These are phyloP conservation scores for Sporothrix globosa DNA, from an alignment of 2,329 filamentous ascomycete genomes.

Conservation along the genomic window DNA sequence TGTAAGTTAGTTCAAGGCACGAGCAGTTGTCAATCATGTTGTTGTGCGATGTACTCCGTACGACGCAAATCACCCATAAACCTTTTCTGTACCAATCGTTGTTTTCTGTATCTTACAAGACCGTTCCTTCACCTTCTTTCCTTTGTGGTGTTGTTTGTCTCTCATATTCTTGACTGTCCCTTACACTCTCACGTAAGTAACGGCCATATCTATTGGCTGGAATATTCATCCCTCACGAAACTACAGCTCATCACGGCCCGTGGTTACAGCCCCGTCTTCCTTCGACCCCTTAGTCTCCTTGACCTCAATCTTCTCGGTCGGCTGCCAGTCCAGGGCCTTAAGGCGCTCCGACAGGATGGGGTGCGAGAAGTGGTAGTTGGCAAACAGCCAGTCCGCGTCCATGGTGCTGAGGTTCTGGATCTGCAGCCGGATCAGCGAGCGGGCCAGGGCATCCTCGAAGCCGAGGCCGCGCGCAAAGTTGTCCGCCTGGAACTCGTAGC, in stretches of 20 bases:
- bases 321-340: slow-evolving; percentile 85
- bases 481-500: slow-evolving; percentile 96
- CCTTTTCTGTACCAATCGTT: not conserved
- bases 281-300: slow-evolving; percentile 49
- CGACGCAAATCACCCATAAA: not conserved
- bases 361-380: slow-evolving; percentile 97
- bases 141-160: not conserved
- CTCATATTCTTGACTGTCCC: not conserved
- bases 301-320: slow-evolving; percentile 53
- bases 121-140: not conserved
- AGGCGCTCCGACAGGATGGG: slow-evolving; percentile 93
- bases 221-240: not conserved
- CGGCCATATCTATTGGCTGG: too few relatives aligned
- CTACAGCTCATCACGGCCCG: slow-evolving; percentile 74
- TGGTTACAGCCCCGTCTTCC: slow-evolving; percentile 60
- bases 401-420: slow-evolving; percentile 98
- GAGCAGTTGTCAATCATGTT: not conserved
- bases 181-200: too few relatives aligned
- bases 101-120: not conserved
- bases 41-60: too few relatives aligned
- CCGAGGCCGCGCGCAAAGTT: slow-evolving; percentile 83
- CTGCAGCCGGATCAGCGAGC: slow-evolving; percentile 93
- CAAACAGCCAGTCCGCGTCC: slow-evolving; percentile 98
- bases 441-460: slow-evolving; percentile 79
- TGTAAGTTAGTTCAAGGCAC: not conserved